Percentiles rank a stretch among this genome's conserved stretches.
Evolutionary conservation across 306 rosid species (phyloP).

Genomic region (Pueraria montana): DNA sequence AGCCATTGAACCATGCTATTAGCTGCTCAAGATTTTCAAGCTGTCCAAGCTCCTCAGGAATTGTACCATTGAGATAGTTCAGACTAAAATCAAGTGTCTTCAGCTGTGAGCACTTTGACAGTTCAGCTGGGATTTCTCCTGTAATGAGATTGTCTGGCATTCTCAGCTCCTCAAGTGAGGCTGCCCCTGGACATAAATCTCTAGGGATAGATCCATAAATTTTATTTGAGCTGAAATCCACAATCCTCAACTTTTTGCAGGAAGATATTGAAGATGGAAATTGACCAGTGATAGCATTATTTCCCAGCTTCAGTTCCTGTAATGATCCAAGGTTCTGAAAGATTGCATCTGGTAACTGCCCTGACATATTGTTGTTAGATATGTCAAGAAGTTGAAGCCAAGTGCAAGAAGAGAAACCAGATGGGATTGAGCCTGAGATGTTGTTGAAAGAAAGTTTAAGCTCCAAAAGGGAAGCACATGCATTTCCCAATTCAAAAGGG

Average conservation of each 20-base stretch:
- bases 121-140: conserved; percentile 80
- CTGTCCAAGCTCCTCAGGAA: conserved; percentile 90
- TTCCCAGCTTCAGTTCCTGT: conserved; percentile 78
- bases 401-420: conserved; percentile 73
- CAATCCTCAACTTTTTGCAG: conserved; percentile 74
- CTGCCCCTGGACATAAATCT: conserved; percentile 89
- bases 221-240: conserved; percentile 90
- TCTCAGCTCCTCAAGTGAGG: conserved; percentile 82
- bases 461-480: conserved; percentile 77
- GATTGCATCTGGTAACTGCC: conserved; percentile 70
- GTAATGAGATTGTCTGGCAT: conserved; percentile 85
- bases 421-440: conserved; percentile 79
- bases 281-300: conserved; percentile 73
- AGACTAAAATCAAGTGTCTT: conserved; percentile 91
- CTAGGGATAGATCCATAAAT: conserved; percentile 76
- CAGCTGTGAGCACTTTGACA: conserved; percentile 78
- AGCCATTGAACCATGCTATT: conserved; percentile 92
- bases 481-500: conserved; percentile 78
- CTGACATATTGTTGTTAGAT: conserved; percentile 90
- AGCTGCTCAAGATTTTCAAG: conserved; percentile 86
- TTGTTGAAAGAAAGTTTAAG: conserved; percentile 80
- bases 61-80: conserved; percentile 85
- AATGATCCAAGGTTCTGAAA: conserved; percentile 73
- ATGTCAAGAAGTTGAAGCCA: conserved; percentile 76
- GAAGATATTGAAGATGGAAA: conserved; percentile 86